Conservation (phyloP, 1,139 yeast species). For the Candida sojae region DNA sequence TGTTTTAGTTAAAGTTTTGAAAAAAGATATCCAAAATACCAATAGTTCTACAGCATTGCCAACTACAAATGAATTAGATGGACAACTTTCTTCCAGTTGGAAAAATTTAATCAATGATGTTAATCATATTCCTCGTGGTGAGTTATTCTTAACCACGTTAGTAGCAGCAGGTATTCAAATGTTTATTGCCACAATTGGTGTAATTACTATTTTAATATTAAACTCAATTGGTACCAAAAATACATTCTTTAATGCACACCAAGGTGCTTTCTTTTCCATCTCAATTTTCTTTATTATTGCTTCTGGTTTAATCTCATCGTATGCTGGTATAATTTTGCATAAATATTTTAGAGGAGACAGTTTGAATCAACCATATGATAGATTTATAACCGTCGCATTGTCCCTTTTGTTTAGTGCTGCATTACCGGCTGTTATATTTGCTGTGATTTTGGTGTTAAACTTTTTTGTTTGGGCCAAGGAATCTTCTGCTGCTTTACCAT, state of each 20-base stretch:
- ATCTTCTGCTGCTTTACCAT: constrained; percentile 77
- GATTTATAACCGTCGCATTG: constrained; percentile 20
- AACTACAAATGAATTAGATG: constrained; percentile 16
- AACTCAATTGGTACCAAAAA: constrained; percentile 31
- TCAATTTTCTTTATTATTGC: constrained; percentile 61
- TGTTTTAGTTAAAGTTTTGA: constrained; percentile 55
- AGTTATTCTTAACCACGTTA: constrained; percentile 53
- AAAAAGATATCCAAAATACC: constrained; percentile 31
- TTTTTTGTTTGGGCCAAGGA: constrained; percentile 75
- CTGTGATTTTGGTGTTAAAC: constrained; percentile 59
- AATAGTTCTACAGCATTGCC: constrained; percentile 18
- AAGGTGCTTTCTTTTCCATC: constrained; percentile 66
- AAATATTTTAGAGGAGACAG: constrained; percentile 49
- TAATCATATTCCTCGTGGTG: constrained; percentile 49
- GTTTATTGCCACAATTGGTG: constrained; percentile 62
- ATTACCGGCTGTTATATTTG: constrained; percentile 60
- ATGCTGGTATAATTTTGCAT: constrained; percentile 62
- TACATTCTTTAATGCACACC: constrained; percentile 50
- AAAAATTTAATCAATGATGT: constrained; percentile 56
- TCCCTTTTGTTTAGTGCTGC: constrained; percentile 60
- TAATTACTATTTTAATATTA: constrained; percentile 58
- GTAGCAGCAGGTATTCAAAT: constrained; percentile 77
- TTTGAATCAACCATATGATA: constrained; percentile 27
- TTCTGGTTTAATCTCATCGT: constrained; percentile 77
- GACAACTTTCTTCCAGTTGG: constrained; percentile 37